Evolutionary conservation across 1,139 yeast species (phyloP).

Genomic region (Cylindricascospora bacillispora): DNA sequence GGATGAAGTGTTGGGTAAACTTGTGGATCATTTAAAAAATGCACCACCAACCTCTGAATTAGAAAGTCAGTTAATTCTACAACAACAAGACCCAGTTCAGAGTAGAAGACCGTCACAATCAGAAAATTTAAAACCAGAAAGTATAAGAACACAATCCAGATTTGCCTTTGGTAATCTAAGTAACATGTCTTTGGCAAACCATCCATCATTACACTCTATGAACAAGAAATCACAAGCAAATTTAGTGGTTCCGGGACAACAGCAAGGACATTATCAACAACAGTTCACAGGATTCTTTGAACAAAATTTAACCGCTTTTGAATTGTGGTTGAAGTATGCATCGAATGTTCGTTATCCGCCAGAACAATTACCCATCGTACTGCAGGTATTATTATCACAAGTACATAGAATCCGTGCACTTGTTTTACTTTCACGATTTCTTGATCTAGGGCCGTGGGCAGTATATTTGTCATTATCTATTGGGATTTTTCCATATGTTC

Average conservation of each 20-base stretch:
- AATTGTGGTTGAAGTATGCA: conserved; percentile 88
- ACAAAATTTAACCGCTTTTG: conserved; percentile 92
- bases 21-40: conserved; percentile 31
- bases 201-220: conserved; percentile 12
- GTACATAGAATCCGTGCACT: conserved; percentile 87
- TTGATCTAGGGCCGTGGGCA: conserved; percentile 97
- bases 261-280: conserved; percentile 31
- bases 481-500: conserved; percentile 91
- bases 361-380: conserved; percentile 85
- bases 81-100: conserved; percentile 18
- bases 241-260: conserved; percentile 7
- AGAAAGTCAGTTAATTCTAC: conserved; percentile 17
- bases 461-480: conserved; percentile 85
- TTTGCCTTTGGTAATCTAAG: conserved; percentile 24
- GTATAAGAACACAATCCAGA: conserved; percentile 18
- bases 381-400: conserved; percentile 86
- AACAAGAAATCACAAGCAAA: conserved; percentile 9
- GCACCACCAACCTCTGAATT: conserved; percentile 20
- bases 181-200: conserved; percentile 25
- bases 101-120: conserved; percentile 11
- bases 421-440: conserved; percentile 66
- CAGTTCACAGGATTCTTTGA: conserved; percentile 91
- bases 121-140: conserved; percentile 12
- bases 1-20: conserved; percentile 76
- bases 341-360: conserved; percentile 80